Evolutionary conservation across 140 eudicot species (phyloP).

Genomic region (Bidens hawaiensis): DNA sequence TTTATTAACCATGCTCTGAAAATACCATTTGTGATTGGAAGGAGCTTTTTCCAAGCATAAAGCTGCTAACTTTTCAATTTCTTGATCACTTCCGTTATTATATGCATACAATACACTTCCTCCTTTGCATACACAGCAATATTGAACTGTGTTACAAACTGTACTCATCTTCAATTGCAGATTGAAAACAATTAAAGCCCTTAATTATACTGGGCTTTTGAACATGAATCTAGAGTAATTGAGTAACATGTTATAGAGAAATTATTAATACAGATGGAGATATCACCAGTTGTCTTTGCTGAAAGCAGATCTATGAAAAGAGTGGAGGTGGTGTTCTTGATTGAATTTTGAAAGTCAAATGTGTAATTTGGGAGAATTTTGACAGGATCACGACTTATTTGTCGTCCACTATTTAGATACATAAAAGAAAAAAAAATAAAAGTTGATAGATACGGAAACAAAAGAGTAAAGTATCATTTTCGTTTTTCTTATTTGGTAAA

Average conservation of each 20-base stretch:
- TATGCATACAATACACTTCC: slow-evolving; percentile 61
- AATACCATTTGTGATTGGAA: slow-evolving; percentile 71
- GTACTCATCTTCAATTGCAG: too few species aligned
- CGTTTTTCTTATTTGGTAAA: too few species aligned
- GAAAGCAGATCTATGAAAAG: not conserved
- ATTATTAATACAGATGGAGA: not conserved
- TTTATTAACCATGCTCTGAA: slow-evolving; percentile 46
- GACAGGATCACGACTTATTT: not conserved
- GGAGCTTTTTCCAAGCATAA: slow-evolving; percentile 65
- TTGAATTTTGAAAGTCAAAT: not conserved
- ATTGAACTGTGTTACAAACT: too few species aligned
- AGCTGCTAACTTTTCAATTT: slow-evolving; percentile 58
- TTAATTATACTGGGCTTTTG: not conserved
- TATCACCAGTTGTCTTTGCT: not conserved
- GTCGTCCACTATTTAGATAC: too few species aligned
- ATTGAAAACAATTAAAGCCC: too few species aligned
- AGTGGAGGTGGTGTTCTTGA: not conserved
- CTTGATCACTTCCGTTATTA: slow-evolving; percentile 40
- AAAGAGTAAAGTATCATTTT: too few species aligned
- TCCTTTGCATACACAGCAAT: too few species aligned
- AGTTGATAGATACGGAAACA: too few species aligned
- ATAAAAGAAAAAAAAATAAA: too few species aligned
- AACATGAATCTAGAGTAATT: not conserved
- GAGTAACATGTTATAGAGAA: too few species aligned
- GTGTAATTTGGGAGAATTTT: not conserved